Evolutionary conservation across 495 filamentous ascomycete species (phyloP).

Genomic region (Sphaerosporella brunnea): DNA sequence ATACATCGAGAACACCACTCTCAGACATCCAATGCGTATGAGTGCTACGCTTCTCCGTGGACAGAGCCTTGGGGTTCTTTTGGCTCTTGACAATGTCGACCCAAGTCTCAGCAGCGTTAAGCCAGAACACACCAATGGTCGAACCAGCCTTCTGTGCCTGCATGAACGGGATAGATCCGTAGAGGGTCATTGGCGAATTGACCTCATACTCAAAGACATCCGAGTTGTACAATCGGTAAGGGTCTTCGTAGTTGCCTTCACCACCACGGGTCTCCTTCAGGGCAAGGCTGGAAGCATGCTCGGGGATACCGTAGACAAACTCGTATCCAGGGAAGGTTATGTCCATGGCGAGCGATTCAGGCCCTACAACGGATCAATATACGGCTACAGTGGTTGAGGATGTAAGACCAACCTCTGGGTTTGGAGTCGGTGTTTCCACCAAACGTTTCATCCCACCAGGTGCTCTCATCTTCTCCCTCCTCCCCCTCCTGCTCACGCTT

Average conservation of each 20-base stretch:
- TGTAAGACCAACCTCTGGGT: constrained; percentile 40
- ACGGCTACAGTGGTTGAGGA: not conserved
- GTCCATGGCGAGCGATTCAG: constrained; percentile 79
- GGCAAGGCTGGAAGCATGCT: constrained; percentile 73
- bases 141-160: constrained; percentile 87
- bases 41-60: constrained; percentile 51
- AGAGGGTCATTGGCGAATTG: constrained; percentile 96
- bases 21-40: constrained; percentile 97
- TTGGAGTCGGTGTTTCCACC: constrained; percentile 88
- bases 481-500: constrained; percentile 51
- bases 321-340: constrained; percentile 81
- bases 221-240: constrained; percentile 89
- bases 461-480: constrained; percentile 54
- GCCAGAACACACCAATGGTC: constrained; percentile 94
- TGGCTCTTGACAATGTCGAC: constrained; percentile 80
- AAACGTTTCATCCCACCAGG: constrained; percentile 95
- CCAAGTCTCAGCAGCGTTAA: constrained; percentile 96
- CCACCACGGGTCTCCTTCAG: constrained; percentile 81
- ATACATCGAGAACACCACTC: constrained; percentile 71
- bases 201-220: constrained; percentile 97
- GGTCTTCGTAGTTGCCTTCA: constrained; percentile 64
- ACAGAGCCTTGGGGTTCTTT: constrained; percentile 60
- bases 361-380: constrained; percentile 30
- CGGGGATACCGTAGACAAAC: constrained; percentile 88
- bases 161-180: constrained; percentile 91